phyloP scores from a whole-genome alignment of 2,329 filamentous ascomycete species.

The Cercospora janseana region DNA sequence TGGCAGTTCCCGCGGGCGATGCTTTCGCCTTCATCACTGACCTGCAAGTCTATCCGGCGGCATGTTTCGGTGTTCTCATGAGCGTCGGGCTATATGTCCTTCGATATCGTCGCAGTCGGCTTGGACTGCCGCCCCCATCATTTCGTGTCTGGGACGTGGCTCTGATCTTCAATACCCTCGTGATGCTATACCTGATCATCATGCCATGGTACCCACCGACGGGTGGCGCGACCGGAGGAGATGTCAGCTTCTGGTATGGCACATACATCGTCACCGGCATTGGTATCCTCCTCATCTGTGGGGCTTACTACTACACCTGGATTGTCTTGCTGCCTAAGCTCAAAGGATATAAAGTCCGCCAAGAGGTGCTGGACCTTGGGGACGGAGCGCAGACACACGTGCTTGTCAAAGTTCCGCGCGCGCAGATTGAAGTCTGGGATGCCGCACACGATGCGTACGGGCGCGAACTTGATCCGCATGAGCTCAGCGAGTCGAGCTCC shows the following conservation, averaged over 20 bases:
- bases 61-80: slow-evolving; percentile 59
- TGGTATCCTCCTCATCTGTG: slow-evolving; percentile 61
- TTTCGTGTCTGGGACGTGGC: slow-evolving; percentile 61
- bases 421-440: slow-evolving; percentile 58
- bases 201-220: slow-evolving; percentile 72
- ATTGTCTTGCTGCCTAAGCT: slow-evolving; percentile 56
- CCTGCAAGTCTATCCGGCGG: slow-evolving; percentile 57
- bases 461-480: background rate
- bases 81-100: slow-evolving; percentile 59
- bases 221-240: slow-evolving; percentile 58
- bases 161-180: slow-evolving; percentile 58
- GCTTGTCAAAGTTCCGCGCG: slow-evolving; percentile 56
- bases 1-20: slow-evolving; percentile 60
- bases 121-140: slow-evolving; percentile 49
- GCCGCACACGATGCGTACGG: slow-evolving; percentile 53
- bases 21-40: slow-evolving; percentile 58
- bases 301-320: slow-evolving; percentile 59
- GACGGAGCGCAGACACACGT: slow-evolving; percentile 49
- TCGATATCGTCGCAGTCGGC: slow-evolving; percentile 53
- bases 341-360: slow-evolving; percentile 55
- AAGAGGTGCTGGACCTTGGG: slow-evolving; percentile 54
- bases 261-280: slow-evolving; percentile 67
- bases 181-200: slow-evolving; percentile 61
- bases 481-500: slow-evolving; percentile 5
- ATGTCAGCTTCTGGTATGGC: slow-evolving; percentile 72